These are phyloP conservation scores for Ceratocystis colombiana DNA, from an alignment of 2,329 filamentous ascomycete genomes.

Conservation along the genomic window DNA sequence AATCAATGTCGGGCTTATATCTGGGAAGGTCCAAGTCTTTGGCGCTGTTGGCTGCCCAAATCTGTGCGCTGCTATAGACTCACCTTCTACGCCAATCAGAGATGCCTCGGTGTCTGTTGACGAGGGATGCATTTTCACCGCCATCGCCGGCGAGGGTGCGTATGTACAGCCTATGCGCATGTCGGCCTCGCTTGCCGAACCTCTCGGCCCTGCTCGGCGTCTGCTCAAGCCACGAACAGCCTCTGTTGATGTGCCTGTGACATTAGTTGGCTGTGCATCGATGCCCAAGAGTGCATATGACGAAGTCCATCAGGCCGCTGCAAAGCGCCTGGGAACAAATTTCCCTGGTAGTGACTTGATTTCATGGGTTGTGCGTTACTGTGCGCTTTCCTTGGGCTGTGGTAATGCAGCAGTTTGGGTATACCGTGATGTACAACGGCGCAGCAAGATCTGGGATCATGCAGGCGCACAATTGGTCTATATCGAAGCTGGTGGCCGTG, in stretches of 20 bases:
- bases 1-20: slow-evolving; percentile 46
- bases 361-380: slow-evolving; percentile 50
- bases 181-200: slow-evolving; percentile 26
- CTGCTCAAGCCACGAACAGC: slow-evolving; percentile 28
- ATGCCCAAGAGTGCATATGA: slow-evolving; percentile 41
- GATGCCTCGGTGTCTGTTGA: slow-evolving; percentile 39
- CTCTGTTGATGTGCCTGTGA: slow-evolving; percentile 28
- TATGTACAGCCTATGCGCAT: slow-evolving; percentile 37
- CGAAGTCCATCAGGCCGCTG: slow-evolving; percentile 39
- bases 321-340: slow-evolving; percentile 35
- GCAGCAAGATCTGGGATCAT: slow-evolving; percentile 51
- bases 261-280: slow-evolving; percentile 41
- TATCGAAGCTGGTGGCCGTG: slow-evolving; percentile 45
- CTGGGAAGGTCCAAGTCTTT: slow-evolving; percentile 42
- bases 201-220: slow-evolving; percentile 27
- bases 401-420: slow-evolving; percentile 49
- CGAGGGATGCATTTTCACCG: slow-evolving; percentile 44
- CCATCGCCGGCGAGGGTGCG: slow-evolving; percentile 41
- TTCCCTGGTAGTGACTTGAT: slow-evolving; percentile 45
- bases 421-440: slow-evolving; percentile 40
- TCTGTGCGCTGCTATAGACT: slow-evolving; percentile 35
- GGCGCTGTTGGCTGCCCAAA: slow-evolving; percentile 43
- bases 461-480: slow-evolving; percentile 51
- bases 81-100: slow-evolving; percentile 34
- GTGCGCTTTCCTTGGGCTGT: slow-evolving; percentile 42